Evolutionary conservation across 2,329 filamentous ascomycete species (phyloP).

Genomic region (Hypoxylon sp.): DNA sequence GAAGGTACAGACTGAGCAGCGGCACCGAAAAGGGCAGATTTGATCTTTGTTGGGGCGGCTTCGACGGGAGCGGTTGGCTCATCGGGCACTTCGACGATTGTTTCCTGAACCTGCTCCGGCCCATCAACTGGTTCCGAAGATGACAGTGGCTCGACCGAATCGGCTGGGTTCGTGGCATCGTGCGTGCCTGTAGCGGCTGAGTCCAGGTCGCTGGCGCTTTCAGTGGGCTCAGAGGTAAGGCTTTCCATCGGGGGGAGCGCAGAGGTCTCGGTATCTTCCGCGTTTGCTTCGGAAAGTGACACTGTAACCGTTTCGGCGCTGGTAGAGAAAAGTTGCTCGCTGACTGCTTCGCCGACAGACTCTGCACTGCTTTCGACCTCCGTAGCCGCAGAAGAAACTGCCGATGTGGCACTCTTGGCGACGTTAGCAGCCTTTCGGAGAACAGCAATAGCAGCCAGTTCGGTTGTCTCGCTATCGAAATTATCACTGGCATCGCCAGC

Average conservation of each 20-base stretch:
- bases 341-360: constrained; percentile 37
- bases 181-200: constrained; percentile 45
- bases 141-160: constrained; percentile 44
- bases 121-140: constrained; percentile 41
- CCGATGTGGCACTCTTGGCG: constrained; percentile 45
- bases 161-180: constrained; percentile 49
- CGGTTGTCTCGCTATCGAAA: constrained; percentile 77
- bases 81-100: constrained; percentile 49
- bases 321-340: constrained; percentile 48
- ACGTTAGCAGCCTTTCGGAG: constrained; percentile 50
- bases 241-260: constrained; percentile 42
- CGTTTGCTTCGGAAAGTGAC: constrained; percentile 38
- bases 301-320: constrained; percentile 48
- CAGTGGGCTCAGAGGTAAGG: constrained; percentile 40
- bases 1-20: constrained; percentile 63
- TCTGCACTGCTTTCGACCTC: constrained; percentile 35
- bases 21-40: constrained; percentile 63
- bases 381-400: constrained; percentile 31
- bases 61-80: constrained; percentile 42
- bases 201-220: constrained; percentile 40
- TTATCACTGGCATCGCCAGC: constrained; percentile 80
- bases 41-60: constrained; percentile 51
- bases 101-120: constrained; percentile 52
- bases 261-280: constrained; percentile 42
- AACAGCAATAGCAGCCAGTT: constrained; percentile 64